Evolutionary conservation across 805 yeast species (phyloP).

Genomic region (Nakazawaea populi): DNA sequence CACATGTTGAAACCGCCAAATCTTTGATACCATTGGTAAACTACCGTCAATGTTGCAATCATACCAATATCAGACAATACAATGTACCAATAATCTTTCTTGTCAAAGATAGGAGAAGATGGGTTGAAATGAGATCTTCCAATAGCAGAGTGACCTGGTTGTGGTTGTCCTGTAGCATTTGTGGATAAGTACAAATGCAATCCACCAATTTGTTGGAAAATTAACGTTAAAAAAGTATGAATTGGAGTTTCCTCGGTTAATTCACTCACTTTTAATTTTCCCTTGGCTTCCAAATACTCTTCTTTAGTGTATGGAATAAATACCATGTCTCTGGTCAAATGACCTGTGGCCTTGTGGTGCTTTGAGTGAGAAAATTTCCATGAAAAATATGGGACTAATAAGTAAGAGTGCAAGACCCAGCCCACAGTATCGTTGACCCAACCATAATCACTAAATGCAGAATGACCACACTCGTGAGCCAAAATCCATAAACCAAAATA

Average conservation of each 20-base stretch:
- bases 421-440: conserved; percentile 51
- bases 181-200: conserved; percentile 42
- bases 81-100: conserved; percentile 49
- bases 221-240: conserved; percentile 31
- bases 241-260: conserved; percentile 53
- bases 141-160: conserved; percentile 33
- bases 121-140: conserved; percentile 52
- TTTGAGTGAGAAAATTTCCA: conserved; percentile 58
- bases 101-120: conserved; percentile 47
- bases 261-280: conserved; percentile 34
- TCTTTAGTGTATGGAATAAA: conserved; percentile 51
- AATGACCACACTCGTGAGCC: conserved; percentile 64
- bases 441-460: conserved; percentile 51
- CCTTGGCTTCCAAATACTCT: conserved; percentile 29
- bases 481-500: conserved; percentile 58
- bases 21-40: conserved; percentile 45
- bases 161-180: conserved; percentile 53
- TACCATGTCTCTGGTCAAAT: conserved; percentile 53
- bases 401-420: conserved; percentile 54
- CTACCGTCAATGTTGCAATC: conserved; percentile 33
- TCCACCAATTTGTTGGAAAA: conserved; percentile 55
- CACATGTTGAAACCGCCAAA: conserved; percentile 45
- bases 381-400: conserved; percentile 54
- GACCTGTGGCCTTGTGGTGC: conserved; percentile 63
- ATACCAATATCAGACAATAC: conserved; percentile 53